Evolutionary conservation across 2,329 filamentous ascomycete genomes (phyloP).

Genomic region (Bertia moriformis): DNA sequence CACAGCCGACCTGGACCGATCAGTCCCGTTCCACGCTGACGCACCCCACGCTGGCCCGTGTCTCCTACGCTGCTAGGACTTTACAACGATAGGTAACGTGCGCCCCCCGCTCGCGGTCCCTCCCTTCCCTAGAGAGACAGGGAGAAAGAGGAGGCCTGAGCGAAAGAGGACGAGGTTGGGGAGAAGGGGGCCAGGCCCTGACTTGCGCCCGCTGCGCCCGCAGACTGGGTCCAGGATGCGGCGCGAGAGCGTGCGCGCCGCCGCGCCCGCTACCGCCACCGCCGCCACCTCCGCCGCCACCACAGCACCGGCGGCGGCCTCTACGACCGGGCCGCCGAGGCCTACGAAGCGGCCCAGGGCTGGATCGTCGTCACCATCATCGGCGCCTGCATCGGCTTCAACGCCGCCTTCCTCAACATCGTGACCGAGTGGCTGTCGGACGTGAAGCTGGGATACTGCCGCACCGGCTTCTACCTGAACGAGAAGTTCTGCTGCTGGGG

Average conservation of each 20-base stretch:
- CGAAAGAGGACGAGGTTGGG: slow-evolving; percentile 12
- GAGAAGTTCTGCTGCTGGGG: slow-evolving; percentile 98
- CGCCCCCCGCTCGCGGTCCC: slow-evolving; percentile 6
- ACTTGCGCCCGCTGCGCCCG: slow-evolving; percentile 7
- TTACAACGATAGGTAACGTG: slow-evolving; percentile 72
- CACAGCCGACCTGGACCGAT: slow-evolving; percentile 2
- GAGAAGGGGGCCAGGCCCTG: too few relatives aligned
- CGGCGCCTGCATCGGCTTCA: slow-evolving; percentile 76
- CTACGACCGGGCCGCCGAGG: slow-evolving; percentile 62
- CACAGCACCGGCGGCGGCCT: too few relatives aligned
- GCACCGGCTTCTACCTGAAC: slow-evolving; percentile 90
- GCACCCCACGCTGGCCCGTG: slow-evolving; percentile 3
- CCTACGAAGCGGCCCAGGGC: slow-evolving; percentile 89
- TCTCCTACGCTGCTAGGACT: slow-evolving; percentile 48
- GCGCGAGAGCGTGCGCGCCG: slow-evolving; percentile 76
- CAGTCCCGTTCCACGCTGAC: background rate
- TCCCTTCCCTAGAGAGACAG: too few relatives aligned
- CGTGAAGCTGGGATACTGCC: slow-evolving; percentile 90
- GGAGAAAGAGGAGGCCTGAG: too few relatives aligned
- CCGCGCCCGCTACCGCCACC: slow-evolving; percentile 59
- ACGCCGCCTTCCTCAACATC: slow-evolving; percentile 86
- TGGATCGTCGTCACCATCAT: slow-evolving; percentile 97
- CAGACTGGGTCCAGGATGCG: slow-evolving; percentile 97
- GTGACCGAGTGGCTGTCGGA: slow-evolving; percentile 93
- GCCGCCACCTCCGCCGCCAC: slow-evolving; percentile 54